These are phyloP conservation scores for Lodderomyces orthopsilosis DNA, from an alignment of 1,139 yeast species.

Conservation along the genomic window DNA sequence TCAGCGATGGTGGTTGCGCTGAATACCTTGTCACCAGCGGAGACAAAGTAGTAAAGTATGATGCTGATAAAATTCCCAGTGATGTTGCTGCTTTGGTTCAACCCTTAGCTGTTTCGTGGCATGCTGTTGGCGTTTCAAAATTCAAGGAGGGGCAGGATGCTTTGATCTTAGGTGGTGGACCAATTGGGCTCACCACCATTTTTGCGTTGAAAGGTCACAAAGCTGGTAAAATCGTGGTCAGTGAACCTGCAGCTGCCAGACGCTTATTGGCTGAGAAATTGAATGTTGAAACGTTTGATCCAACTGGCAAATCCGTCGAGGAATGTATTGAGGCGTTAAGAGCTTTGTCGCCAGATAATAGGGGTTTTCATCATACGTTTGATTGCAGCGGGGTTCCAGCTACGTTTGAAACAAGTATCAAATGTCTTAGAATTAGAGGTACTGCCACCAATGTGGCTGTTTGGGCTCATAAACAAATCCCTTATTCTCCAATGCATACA, in stretches of 20 bases:
- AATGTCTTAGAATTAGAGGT: conserved; percentile 54
- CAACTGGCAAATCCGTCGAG: conserved; percentile 24
- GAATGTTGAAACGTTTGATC: conserved; percentile 51
- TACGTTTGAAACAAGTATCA: conserved; percentile 51
- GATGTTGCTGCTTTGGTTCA: conserved; percentile 48
- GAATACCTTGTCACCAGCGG: conserved; percentile 49
- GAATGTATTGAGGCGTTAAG: conserved; percentile 21
- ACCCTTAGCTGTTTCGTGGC: conserved; percentile 48
- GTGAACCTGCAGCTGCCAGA: conserved; percentile 59
- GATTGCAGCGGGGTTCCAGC: conserved; percentile 63
- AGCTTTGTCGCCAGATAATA: conserved; percentile 41
- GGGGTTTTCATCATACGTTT: conserved; percentile 56
- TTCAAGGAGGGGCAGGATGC: conserved; percentile 41
- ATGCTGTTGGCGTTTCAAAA: conserved; percentile 40
- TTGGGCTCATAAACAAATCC: conserved; percentile 31
- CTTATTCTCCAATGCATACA: conserved; percentile 36
- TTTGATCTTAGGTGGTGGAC: conserved; percentile 61
- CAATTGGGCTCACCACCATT: conserved; percentile 58
- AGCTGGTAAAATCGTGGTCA: conserved; percentile 51
- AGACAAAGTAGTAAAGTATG: conserved; percentile 34
- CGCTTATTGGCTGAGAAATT: conserved; percentile 50
- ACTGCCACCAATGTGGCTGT: conserved; percentile 63
- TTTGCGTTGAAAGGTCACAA: conserved; percentile 56
- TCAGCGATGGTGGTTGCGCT: conserved; percentile 57
- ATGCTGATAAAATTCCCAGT: conserved; percentile 31